Evolutionary conservation across 78 protist species (phyloP), one percentile per base, ranked within the genome.

Genomic region (Corallochytrium limacisporum): DNA sequence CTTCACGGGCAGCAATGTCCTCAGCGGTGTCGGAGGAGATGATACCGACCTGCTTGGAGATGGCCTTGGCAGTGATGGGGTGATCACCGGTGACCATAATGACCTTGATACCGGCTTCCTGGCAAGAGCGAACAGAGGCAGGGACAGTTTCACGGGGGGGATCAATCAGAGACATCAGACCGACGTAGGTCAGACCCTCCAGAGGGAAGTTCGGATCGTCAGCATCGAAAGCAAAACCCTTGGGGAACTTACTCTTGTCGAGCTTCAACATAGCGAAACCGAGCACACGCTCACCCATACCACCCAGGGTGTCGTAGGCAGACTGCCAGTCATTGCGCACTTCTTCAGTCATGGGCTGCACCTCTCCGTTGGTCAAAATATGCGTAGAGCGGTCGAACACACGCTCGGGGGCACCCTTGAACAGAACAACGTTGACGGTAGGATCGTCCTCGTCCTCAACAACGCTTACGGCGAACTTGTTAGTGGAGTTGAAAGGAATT

Each of bases 1-100:
- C 87, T 51, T 51, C 8, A 7, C 43, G 26, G 10, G 13, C 68
- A 0, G 84, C 81, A 53, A 75, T 59, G 28, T 75, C 81, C 44
- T 79, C 77, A 20, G 79, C 67, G 12, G 80, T 70, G 15, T 9
- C 39, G 15, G 16, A 0, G 48, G 20, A 2, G 33, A 81, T 0
- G 38, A 82, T 69, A 26, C 78, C 79, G 32, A 90, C 80, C 65
- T 78, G 2, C 36, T 50, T 29, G 4, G 98, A 96, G 63, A 97
- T 97, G 38, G 97, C 92, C 3, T 37, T 38, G 24, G 98, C 98
- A 6, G 99, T 94, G 66, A 51, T 61, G 18, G 95, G 88, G 68
- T 92, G 95, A 63, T 96, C 99, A 26, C 99, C 99, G 20, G 98
- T 95, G 22, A 91, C 95, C 97, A 95, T 95, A 62, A 81, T 65